Percentiles rank a stretch among this genome's conserved stretches.
Evolutionary conservation across 208 protist species (phyloP).

Genomic region (Hexamita inflata): DNA sequence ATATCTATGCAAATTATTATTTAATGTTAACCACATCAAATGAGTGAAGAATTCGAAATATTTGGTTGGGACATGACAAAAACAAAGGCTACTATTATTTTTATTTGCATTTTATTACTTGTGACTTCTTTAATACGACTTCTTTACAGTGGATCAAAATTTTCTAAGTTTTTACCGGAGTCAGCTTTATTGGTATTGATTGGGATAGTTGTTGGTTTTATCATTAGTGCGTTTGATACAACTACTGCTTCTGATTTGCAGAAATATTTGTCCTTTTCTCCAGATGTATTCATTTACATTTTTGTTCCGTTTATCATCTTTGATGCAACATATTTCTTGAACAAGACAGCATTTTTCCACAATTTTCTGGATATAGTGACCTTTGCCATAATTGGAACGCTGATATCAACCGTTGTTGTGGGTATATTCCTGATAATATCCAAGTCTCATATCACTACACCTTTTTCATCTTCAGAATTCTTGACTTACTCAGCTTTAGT

Average conservation of each 20-base stretch:
- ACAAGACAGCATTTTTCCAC: not conserved
- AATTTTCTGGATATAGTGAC: not conserved
- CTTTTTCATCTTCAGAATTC: not conserved
- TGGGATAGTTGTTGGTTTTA: not conserved
- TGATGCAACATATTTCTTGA: conserved; percentile 16
- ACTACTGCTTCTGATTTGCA: not conserved
- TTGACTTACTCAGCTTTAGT: not conserved
- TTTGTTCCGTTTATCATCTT: not conserved
- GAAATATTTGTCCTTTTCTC: not conserved
- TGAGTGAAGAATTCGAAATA: too few relatives aligned
- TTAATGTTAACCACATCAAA: too few relatives aligned
- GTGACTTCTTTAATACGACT: too few relatives aligned
- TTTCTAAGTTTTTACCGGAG: not conserved
- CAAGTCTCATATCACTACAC: too few relatives aligned
- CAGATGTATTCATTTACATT: not conserved
- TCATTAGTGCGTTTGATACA: not conserved
- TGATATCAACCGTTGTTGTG: not conserved
- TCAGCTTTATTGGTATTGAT: not conserved
- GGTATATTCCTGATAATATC: not conserved
- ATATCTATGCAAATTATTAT: too few relatives aligned
- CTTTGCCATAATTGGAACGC: not conserved
- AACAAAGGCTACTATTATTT: too few relatives aligned
- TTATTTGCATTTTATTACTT: too few relatives aligned
- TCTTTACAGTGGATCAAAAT: too few relatives aligned
- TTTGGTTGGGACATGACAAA: too few relatives aligned